Evolutionary conservation across 2,329 filamentous ascomycete species (phyloP).

Genomic region (Gaeumannomyces sp.): DNA sequence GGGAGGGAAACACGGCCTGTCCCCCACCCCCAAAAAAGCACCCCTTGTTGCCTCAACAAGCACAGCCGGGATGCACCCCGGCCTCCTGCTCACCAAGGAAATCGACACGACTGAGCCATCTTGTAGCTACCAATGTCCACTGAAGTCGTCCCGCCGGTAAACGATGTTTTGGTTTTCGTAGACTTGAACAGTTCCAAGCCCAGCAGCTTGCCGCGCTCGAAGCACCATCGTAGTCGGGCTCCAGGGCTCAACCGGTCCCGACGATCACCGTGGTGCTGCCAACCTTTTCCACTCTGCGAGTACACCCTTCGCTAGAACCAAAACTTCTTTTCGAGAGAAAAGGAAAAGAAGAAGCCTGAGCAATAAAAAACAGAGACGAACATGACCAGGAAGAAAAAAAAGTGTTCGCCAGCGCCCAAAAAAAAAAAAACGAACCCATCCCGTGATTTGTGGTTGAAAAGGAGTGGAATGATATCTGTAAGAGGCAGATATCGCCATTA

Average conservation of each 20-base stretch:
- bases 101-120: too few species aligned
- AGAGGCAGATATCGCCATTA: constrained; percentile 8
- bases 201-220: background rate
- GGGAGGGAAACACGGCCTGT: too few species aligned
- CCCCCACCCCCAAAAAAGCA: too few species aligned
- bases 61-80: too few species aligned
- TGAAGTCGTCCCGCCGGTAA: background rate
- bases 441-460: background rate
- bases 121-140: too few species aligned
- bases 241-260: background rate
- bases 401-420: background rate
- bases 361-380: constrained; percentile 1
- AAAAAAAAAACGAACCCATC: background rate
- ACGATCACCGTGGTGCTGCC: background rate
- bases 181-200: background rate
- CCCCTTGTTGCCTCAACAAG: too few species aligned
- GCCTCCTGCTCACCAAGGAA: too few species aligned
- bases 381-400: background rate
- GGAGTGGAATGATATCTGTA: constrained; percentile 6
- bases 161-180: background rate
- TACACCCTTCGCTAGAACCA: background rate
- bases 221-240: background rate
- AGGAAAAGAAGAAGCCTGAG: background rate
- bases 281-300: background rate
- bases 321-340: constrained; percentile 8